Base-by-base conservation (phyloP, 2,329 filamentous ascomycete genomes). In the Alternaria infectoria region DNA sequence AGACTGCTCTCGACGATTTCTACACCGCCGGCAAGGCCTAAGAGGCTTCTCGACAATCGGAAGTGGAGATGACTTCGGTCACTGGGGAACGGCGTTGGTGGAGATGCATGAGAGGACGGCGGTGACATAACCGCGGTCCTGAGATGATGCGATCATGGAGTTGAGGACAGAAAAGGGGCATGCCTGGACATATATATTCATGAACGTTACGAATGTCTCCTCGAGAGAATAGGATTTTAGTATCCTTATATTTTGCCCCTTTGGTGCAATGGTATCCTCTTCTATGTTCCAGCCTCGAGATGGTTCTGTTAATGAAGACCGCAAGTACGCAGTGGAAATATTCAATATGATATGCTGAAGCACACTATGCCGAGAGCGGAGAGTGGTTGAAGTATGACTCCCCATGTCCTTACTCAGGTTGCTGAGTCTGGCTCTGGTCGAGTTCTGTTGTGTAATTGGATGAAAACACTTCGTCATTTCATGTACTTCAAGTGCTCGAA, bases 11-110 rank as follows among this genome's bases (percentile, higher is more conserved):
- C 68, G 95, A 98, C 86, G 23, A 25, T 9, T 99, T 99, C 88
- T 94, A 96, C 86, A 88, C 92, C 75, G 87, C 91, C 76, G 87
- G 87, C 77, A 87, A 93, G 84, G 83, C 95, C 82, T 96, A 92
- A 66, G 67, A 57, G 26, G n/a, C 36, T 17, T 40, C 10, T 12
- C 44, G 30, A 8, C 17, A 28, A 10, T 5, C 3, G 5, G 7
- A 25, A 17, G 28, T 7, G 28, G 10, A 10, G 21, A n/a, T 13
- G 25, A 40, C 13, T n/a, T 52, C 54, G 36, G 59, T 44, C 44
- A 26, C 26, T n/a, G 40, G 51, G 58, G 28, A 59, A 47, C 40
- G 71, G 71, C 65, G 68, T 73, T 69, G 66, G 62, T 47, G 62
- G 56, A 45, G 56, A 49, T 6, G 44, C 26, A 54, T 65, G 59